Evolutionary conservation across 73 alveolate genomes (phyloP).

Genomic region (Paraurostyla sp.): DNA sequence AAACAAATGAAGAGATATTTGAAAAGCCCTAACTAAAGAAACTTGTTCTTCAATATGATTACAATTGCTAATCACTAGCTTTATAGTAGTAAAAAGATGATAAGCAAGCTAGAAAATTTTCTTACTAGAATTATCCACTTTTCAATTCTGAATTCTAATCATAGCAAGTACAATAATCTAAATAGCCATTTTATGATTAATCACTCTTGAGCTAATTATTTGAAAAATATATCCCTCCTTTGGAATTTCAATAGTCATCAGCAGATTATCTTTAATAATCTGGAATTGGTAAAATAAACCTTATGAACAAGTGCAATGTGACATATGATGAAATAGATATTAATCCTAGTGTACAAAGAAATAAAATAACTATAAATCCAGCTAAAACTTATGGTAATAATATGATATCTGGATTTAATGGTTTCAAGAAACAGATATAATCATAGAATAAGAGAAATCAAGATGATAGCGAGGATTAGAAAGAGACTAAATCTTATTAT

Average conservation of each 20-base stretch:
- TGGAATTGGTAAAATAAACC: not conserved
- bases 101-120: not conserved
- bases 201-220: not conserved
- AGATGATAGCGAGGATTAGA: not conserved
- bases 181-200: not conserved
- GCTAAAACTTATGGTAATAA: too few species aligned
- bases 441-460: not conserved
- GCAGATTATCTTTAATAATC: too few species aligned
- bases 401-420: too few species aligned
- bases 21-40: not conserved
- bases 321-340: too few species aligned
- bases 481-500: too few species aligned
- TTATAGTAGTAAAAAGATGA: not conserved
- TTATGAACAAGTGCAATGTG: not conserved
- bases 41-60: not conserved
- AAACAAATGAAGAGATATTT: not conserved
- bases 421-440: too few species aligned
- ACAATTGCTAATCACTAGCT: not conserved
- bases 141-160: not conserved
- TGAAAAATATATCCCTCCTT: not conserved
- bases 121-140: not conserved
- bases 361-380: too few species aligned
- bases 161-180: not conserved
- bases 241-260: not conserved
- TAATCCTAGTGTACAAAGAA: too few species aligned